Conservation (phyloP, 495 filamentous ascomycete genomes). For the Penicillium odoratum region DNA sequence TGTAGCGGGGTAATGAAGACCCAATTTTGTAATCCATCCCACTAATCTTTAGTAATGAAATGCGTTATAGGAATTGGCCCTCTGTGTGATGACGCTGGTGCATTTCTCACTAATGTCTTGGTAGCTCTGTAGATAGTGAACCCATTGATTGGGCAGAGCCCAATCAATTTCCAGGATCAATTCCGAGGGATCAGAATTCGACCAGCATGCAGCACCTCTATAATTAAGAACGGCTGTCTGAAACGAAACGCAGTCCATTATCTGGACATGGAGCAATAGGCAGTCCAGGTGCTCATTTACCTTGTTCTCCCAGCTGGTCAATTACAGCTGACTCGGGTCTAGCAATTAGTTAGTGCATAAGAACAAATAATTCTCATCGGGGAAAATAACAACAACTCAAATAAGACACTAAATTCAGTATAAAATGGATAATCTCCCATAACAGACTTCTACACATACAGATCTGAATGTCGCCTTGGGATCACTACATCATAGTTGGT, state of each 20-base stretch:
- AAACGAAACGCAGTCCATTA: background rate
- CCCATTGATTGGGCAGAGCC: background rate
- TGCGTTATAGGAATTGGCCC: background rate
- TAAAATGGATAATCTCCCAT: background rate
- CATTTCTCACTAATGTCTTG: too few species aligned
- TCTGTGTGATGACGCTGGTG: background rate
- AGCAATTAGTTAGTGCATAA: background rate
- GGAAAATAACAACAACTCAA: background rate
- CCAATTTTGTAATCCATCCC: background rate
- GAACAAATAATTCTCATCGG: background rate
- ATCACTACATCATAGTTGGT: constrained; percentile 22
- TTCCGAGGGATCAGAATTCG: background rate
- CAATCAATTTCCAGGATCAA: background rate
- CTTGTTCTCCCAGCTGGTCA: background rate
- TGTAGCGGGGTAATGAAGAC: background rate
- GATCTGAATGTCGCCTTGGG: background rate
- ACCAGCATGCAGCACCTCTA: background rate
- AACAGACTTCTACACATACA: background rate
- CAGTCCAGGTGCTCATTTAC: background rate
- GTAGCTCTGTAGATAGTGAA: background rate
- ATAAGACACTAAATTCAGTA: background rate
- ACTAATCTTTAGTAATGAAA: background rate
- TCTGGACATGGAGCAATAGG: background rate
- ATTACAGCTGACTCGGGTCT: background rate
- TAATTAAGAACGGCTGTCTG: background rate